Evolutionary conservation across 2,329 filamentous ascomycete genomes (phyloP).

Genomic region (Xylaria polymorpha): DNA sequence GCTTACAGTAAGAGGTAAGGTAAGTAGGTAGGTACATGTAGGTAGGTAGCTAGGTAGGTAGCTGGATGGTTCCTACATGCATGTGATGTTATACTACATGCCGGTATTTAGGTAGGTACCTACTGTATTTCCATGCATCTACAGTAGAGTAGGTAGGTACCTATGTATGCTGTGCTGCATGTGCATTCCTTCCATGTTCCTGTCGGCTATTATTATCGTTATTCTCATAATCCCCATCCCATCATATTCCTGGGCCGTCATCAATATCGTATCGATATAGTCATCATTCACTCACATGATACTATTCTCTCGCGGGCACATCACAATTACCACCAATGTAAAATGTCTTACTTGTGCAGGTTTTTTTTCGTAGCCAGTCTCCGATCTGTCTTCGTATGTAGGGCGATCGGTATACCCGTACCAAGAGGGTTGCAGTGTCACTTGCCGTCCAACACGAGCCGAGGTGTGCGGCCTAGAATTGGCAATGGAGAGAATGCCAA

Average conservation of each 20-base stretch:
- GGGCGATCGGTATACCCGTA: constrained; percentile 5
- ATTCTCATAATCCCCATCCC: background rate
- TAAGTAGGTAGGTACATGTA: too few relatives aligned
- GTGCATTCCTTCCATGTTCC: constrained; percentile 18
- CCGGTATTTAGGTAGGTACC: constrained; percentile 4
- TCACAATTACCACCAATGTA: background rate
- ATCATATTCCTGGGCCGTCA: background rate
- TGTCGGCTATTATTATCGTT: constrained; percentile 27
- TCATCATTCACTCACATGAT: background rate
- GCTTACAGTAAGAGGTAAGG: too few relatives aligned
- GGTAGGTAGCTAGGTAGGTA: too few relatives aligned
- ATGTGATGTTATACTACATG: too few relatives aligned
- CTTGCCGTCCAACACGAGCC: background rate
- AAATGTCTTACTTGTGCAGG: background rate
- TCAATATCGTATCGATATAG: background rate
- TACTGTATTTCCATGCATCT: background rate
- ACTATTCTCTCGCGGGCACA: background rate
- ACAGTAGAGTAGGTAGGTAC: too few relatives aligned
- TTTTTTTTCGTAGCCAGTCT: background rate
- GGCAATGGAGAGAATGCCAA: background rate
- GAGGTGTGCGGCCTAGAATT: constrained; percentile 2
- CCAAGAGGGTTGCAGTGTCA: constrained; percentile 7
- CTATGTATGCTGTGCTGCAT: too few relatives aligned
- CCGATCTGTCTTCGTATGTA: too few relatives aligned
- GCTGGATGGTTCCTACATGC: too few relatives aligned